Evolutionary conservation across 441 rosid genomes (phyloP).

Genomic region (Arabidopsis lyrata): DNA sequence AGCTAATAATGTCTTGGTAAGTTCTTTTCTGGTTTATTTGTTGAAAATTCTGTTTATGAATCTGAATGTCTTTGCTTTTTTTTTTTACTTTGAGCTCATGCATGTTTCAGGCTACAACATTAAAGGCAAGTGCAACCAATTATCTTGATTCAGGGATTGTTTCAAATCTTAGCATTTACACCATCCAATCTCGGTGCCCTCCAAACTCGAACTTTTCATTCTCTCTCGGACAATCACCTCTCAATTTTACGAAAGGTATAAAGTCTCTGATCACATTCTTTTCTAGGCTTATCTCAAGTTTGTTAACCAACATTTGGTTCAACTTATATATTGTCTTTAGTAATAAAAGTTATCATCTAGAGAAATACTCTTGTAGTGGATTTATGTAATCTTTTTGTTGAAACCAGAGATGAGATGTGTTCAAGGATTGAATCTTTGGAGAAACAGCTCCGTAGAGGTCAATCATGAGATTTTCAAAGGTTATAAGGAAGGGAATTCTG

Average conservation of each 20-base stretch:
- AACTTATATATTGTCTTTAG: neutral
- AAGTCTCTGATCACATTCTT: conserved; percentile 23
- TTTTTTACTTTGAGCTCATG: conserved; percentile 33
- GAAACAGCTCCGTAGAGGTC: conserved; percentile 67
- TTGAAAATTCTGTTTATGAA: neutral
- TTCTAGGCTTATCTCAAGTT: neutral
- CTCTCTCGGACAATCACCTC: conserved; percentile 55
- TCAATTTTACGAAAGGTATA: conserved; percentile 60
- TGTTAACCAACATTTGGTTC: neutral
- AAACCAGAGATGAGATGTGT: conserved; percentile 62
- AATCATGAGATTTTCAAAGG: conserved; percentile 80
- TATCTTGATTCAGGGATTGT: conserved; percentile 69
- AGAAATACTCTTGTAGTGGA: neutral
- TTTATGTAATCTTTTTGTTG: conserved; percentile 2
- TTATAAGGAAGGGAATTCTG: conserved; percentile 65
- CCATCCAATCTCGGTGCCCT: conserved; percentile 62
- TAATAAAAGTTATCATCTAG: neutral
- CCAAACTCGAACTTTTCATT: conserved; percentile 52
- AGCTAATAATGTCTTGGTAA: conserved; percentile 61
- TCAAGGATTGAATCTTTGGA: conserved; percentile 70
- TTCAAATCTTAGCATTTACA: conserved; percentile 57
- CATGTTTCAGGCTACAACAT: conserved; percentile 71
- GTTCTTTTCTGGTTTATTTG: conserved; percentile 34
- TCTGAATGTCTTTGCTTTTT: no score
- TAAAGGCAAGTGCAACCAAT: conserved; percentile 43